phyloP scores from a whole-genome alignment of 805 yeast genomes.

The Alloascoidea africana region DNA sequence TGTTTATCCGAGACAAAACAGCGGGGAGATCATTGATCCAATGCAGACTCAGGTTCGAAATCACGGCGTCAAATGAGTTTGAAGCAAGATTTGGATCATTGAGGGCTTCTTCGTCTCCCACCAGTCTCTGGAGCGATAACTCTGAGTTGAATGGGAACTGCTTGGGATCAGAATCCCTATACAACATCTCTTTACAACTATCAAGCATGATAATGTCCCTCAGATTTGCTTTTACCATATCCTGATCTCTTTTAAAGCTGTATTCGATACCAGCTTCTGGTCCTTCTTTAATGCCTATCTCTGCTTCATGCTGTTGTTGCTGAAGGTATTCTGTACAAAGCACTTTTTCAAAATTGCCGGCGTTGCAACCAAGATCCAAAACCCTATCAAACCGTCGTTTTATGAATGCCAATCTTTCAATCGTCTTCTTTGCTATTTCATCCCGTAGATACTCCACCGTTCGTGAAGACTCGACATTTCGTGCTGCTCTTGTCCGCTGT shows the following conservation, averaged over 20 bases:
- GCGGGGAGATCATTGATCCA: slow-evolving; percentile 82
- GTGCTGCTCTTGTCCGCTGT: slow-evolving; percentile 44
- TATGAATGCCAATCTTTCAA: slow-evolving; percentile 63
- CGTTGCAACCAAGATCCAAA: slow-evolving; percentile 60
- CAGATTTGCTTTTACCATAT: slow-evolving; percentile 34
- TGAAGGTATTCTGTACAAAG: slow-evolving; percentile 24
- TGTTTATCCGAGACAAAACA: slow-evolving; percentile 37
- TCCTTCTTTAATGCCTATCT: slow-evolving; percentile 19
- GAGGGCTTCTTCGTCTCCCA: slow-evolving; percentile 55
- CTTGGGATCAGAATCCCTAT: slow-evolving; percentile 29
- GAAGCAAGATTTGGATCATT: slow-evolving; percentile 24
- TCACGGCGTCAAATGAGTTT: slow-evolving; percentile 47
- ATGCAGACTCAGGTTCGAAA: slow-evolving; percentile 61
- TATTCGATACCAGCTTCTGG: slow-evolving; percentile 20
- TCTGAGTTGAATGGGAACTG: slow-evolving; percentile 23
- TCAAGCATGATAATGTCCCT: slow-evolving; percentile 52
- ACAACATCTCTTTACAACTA: slow-evolving; percentile 34
- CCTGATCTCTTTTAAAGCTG: slow-evolving; percentile 25
- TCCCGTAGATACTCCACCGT: slow-evolving; percentile 59
- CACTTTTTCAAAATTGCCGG: slow-evolving; percentile 42
- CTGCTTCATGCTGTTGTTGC: slow-evolving; percentile 16
- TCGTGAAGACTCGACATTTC: slow-evolving; percentile 28
- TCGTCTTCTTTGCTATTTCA: slow-evolving; percentile 57
- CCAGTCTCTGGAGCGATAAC: slow-evolving; percentile 32
- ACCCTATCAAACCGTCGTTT: slow-evolving; percentile 44